These are phyloP conservation scores for Kodamaea derodonti DNA, from an alignment of 1,139 yeast species.

Conservation along the genomic window DNA sequence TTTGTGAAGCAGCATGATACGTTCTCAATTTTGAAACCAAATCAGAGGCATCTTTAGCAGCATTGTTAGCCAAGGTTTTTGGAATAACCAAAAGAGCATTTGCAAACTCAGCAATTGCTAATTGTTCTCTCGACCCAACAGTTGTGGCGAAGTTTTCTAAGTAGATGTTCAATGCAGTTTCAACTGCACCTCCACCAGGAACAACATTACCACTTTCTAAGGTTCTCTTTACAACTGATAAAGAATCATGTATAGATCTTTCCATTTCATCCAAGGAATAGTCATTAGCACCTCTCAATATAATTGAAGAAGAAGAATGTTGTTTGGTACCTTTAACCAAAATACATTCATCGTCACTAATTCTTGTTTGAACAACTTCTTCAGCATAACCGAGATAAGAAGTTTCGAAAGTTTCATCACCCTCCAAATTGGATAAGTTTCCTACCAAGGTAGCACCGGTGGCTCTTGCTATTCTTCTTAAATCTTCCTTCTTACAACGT, in stretches of 20 bases:
- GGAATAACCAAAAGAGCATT: conserved; percentile 87
- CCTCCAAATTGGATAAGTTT: conserved; percentile 90
- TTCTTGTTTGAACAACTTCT: conserved; percentile 85
- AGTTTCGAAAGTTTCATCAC: conserved; percentile 93
- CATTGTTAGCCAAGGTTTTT: conserved; percentile 94
- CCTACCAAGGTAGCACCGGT: conserved; percentile 92
- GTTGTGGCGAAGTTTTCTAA: conserved; percentile 97
- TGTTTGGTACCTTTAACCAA: conserved; percentile 91
- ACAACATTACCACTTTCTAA: conserved; percentile 92
- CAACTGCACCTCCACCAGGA: conserved; percentile 99
- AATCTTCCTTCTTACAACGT: conserved; percentile 95
- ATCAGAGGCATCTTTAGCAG: conserved; percentile 96
- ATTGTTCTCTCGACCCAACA: conserved; percentile 95
- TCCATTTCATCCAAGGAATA: conserved; percentile 98
- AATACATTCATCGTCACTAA: conserved; percentile 96
- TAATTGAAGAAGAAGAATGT: conserved; percentile 87
- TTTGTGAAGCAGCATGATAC: conserved; percentile 93
- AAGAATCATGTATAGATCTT: conserved; percentile 90
- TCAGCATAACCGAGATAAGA: conserved; percentile 87
- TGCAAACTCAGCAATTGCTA: conserved; percentile 98
- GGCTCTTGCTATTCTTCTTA: conserved; percentile 95
- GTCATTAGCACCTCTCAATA: conserved; percentile 94
- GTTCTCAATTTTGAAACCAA: conserved; percentile 93
- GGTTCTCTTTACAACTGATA: conserved; percentile 93
- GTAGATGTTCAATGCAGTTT: conserved; percentile 90